Base-by-base conservation (phyloP, 768 basidiomycete species). In the Boletus pseudo-olivaceus region DNA sequence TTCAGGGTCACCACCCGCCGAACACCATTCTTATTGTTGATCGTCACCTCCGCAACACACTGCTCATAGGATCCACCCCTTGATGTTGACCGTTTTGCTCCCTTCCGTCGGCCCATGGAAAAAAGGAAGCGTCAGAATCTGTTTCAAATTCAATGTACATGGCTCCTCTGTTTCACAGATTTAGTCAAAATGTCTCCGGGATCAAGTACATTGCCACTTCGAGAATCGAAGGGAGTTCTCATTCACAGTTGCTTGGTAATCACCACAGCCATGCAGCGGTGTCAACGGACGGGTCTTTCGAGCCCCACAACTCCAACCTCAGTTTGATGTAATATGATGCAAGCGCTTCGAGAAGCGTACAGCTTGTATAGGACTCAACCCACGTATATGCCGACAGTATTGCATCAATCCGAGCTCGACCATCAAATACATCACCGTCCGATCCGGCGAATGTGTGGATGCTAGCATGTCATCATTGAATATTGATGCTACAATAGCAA, bases 311-410 rank as follows among this genome's bases (percentile, higher is more conserved):
- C 35, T 33, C 42, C 44, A 41, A 30, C 32, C 37, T 26, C 33
- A 7, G 26, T 33, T 51, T 37, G 48, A 45, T 44, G 30, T 12
- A 30, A 12, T 41, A 5, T 15, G 20, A 23, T 55, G 33, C 29
- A 39, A 20, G 51, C 11, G 17, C 17, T n/a, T 29, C 17, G 30
- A 46, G 30, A 55, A 43, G 19, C 5, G 32, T 54, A 65, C 51
- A 47, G 63, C 54, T 14, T 54, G 19, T 10, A 42, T 35, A 23
- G 26, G 15, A 34, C 14, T 8, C 17, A 43, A 49, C 54, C 40
- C 47, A 47, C 49, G 41, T 45, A 26, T 26, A 51, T 44, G 42
- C 38, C 15, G 23, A 34, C 26, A 7, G 39, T n/a, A 19, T 29
- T 40, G 4, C 29, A 49, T 51, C 46, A 53, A 41, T 30, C 35